Evolutionary conservation across 306 rosid species (phyloP).

Genomic region (Psophocarpus tetragonolobus): DNA sequence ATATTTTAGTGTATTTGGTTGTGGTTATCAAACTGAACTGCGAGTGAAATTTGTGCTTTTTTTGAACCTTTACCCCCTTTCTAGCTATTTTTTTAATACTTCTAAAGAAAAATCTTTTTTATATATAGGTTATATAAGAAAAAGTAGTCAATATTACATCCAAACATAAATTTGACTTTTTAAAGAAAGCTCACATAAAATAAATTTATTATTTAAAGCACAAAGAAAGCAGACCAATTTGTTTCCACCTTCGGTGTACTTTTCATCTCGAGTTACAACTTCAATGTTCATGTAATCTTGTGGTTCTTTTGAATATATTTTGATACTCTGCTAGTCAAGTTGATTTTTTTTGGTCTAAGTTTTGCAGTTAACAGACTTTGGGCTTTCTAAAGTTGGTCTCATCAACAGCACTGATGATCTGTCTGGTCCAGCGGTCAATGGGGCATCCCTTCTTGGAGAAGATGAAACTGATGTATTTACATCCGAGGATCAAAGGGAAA

Average conservation of each 20-base stretch:
- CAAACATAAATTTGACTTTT: not conserved
- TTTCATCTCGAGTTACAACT: conserved; percentile 21
- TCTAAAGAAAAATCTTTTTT: not conserved
- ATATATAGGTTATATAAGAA: not conserved
- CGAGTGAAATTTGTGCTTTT: not conserved
- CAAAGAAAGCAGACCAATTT: not conserved
- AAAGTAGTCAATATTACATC: conserved; percentile 3
- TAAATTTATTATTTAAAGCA: not conserved
- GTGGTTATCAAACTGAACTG: not conserved
- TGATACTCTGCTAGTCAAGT: not conserved
- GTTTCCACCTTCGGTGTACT: not conserved
- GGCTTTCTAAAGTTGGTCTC: conserved; percentile 99
- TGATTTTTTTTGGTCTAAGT: conserved; percentile 11
- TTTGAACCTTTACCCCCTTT: not conserved
- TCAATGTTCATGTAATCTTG: not conserved
- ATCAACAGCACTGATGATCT: conserved; percentile 99
- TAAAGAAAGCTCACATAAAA: not conserved
- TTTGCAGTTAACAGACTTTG: conserved; percentile 93
- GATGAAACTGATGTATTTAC: conserved; percentile 64
- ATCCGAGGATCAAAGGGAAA: conserved; percentile 84
- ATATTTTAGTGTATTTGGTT: not conserved
- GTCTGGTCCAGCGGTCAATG: conserved; percentile 91
- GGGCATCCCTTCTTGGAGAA: conserved; percentile 70
- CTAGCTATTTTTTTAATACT: not conserved
- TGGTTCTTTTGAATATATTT: not conserved